These are phyloP conservation scores for Suhomyces xylopsoci DNA, from an alignment of 805 yeast species.

Conservation along the genomic window DNA sequence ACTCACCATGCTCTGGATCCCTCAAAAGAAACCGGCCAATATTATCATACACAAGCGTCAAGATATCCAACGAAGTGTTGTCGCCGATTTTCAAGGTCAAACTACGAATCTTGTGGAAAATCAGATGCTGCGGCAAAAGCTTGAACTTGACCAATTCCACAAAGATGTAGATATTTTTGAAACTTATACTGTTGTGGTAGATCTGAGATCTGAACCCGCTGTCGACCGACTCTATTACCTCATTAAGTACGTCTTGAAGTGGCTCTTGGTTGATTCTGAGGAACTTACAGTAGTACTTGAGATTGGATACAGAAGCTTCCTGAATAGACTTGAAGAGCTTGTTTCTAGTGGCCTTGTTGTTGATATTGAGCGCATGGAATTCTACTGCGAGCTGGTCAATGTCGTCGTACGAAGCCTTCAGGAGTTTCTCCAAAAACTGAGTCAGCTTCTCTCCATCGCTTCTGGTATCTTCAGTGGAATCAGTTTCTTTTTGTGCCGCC, in stretches of 20 bases:
- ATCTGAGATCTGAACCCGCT: conserved; percentile 59
- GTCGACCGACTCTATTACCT: conserved; percentile 55
- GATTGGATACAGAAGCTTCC: conserved; percentile 45
- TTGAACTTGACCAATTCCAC: conserved; percentile 76
- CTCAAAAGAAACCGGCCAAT: conserved; percentile 65
- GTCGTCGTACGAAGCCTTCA: conserved; percentile 43
- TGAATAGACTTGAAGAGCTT: conserved; percentile 56
- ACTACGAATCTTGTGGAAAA: conserved; percentile 68
- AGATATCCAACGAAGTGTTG: conserved; percentile 62
- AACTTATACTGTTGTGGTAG: conserved; percentile 48
- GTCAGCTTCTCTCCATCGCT: conserved; percentile 40
- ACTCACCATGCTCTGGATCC: conserved; percentile 51
- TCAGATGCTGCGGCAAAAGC: conserved; percentile 64
- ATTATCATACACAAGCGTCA: conserved; percentile 68
- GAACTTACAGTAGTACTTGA: conserved; percentile 60
- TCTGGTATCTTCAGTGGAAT: conserved; percentile 3
- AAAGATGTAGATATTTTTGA: conserved; percentile 59
- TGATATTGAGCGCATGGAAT: conserved; percentile 51
- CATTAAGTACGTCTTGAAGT: conserved; percentile 50
- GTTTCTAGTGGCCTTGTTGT: conserved; percentile 71
- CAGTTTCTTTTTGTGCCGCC: neutral
- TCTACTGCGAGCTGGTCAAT: conserved; percentile 47
- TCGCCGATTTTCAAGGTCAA: conserved; percentile 51
- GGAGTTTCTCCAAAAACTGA: conserved; percentile 42
- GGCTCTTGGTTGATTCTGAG: conserved; percentile 54